Base-by-base conservation (phyloP, 495 filamentous ascomycete genomes). In the Penicillium manginii region DNA sequence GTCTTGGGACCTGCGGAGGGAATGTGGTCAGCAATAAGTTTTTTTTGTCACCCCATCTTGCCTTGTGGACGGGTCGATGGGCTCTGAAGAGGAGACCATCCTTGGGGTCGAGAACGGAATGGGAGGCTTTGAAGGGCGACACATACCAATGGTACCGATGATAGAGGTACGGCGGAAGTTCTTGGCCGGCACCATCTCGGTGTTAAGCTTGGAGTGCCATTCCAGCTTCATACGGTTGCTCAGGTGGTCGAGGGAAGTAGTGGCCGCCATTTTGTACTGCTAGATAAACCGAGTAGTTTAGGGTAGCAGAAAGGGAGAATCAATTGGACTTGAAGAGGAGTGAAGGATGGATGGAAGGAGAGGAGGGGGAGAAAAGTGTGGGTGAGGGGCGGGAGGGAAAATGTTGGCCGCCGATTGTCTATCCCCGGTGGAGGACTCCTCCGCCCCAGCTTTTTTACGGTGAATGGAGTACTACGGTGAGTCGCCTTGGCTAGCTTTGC, bases 121-220 rank as follows among this genome's bases (percentile, higher is more conserved):
- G 26, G 9, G 26, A 8, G 26, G 26, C 26, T 8, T 29, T 55
- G 21, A n/a, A n/a, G 31, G 10, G 22, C 15, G 49, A 5, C 12
- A 69, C 75, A 69, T 81, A 90, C 94, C 94, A 76, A 98, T 98
- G 71, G 94, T 98, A 78, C 94, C 90, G 75, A 98, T 97, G 83
- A 98, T 98, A 60, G 93, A 96, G 52, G 96, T 96, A 58, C 96
- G 90, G 61, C 94, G 91, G 73, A 93, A 93, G 80, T 91, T 91
- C 79, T 89, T 89, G 47, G 83, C 79, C 31, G 93, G 92, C 49
- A 86, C 81, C 77, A 87, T 88, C 64, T 92, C 87, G 54, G 91
- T 93, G 78, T 86, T 85, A 55, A 90, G 82, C 77, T 88, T 83
- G 67, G 91, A 86, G 63, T 96, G 86, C 94, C 94, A 98, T 79